Evolutionary conservation across 1,139 yeast species (phyloP), one percentile per base, ranked within the genome.

Genomic region (Zygosaccharomyces pseudobailii): DNA sequence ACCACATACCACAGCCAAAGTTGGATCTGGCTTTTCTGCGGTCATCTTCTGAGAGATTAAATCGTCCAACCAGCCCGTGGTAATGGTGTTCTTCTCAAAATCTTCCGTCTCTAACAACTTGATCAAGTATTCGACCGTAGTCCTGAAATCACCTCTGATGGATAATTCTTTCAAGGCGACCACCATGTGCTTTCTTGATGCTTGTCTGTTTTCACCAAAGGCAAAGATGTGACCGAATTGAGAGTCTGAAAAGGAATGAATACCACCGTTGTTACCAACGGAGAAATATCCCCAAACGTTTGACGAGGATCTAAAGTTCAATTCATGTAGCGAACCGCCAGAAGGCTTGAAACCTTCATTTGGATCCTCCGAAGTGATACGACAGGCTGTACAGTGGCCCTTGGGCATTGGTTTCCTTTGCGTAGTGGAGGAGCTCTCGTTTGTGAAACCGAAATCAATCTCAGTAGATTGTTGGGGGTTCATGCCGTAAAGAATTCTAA

Each of bases 201-300:
- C 96, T 69, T 87, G 95, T 74, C 98, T 86, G 66, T 90, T 92
- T 73, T 92, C 98, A 67, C 98, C 98, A 71, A 90, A 94, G 35
- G 98, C 97, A 67, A 92, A 92, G 57, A 92, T 92, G 69, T 92
- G 98, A 66, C 98, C 98, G 64, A 92, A 92, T 71, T 92, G 98
- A 46, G 98, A 90, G 70, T 92, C 98, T 24, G 96, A 86, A 73
- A 89, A 92, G 4, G 97, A 89, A 72, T 92, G 98, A 64, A 92
- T 94, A 47, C 96, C 92, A 54, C 97, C 95, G 69, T 88, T 94
- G 70, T 87, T 89, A 61, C 95, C 90, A 48, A 92, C 97, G 13
- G 96, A 87, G 79, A 92, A 92, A 70, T 92, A 92, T 74, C 98
- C 98, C 98, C 98, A 92, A 43, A 92, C 98, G 62, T 92, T 92